These are phyloP conservation scores for Heimioporus sp. DNA, from an alignment of 768 basidiomycete genomes.

Conservation along the genomic window DNA sequence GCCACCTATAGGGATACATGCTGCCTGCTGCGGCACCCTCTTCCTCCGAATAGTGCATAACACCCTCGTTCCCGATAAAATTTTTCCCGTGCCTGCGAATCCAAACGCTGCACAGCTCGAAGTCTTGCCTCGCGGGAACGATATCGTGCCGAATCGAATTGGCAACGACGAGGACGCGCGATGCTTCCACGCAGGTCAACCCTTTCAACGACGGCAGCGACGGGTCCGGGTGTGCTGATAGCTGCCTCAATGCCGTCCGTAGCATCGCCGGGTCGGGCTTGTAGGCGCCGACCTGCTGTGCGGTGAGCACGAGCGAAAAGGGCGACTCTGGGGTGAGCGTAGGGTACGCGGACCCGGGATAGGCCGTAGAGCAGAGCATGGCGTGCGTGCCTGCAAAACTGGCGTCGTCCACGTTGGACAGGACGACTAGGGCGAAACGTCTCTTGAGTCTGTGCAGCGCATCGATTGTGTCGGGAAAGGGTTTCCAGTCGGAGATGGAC, in stretches of 20 bases:
- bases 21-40: constrained; percentile 15
- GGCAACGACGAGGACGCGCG: constrained; percentile 60
- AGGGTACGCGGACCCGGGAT: constrained; percentile 34
- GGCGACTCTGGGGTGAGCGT: constrained; percentile 46
- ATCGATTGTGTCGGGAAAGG: constrained; percentile 63
- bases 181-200: constrained; percentile 28
- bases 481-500: constrained; percentile 60
- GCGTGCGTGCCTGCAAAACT: constrained; percentile 62
- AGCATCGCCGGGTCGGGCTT: constrained; percentile 55
- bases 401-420: constrained; percentile 71
- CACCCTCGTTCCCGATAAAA: constrained; percentile 35
- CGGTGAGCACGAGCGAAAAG: constrained; percentile 67
- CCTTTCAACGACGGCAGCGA: constrained; percentile 13
- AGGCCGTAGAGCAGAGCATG: constrained; percentile 35
- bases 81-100: constrained; percentile 47
- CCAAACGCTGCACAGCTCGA: constrained; percentile 58
- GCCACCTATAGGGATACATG: constrained; percentile 43
- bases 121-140: constrained; percentile 52
- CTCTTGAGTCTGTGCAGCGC: constrained; percentile 60
- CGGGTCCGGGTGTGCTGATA: constrained; percentile 18
- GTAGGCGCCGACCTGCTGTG: constrained; percentile 71
- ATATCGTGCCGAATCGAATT: constrained; percentile 69
- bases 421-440: constrained; percentile 66
- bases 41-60: constrained; percentile 9
- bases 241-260: constrained; percentile 28